phyloP scores from a whole-genome alignment of 2,329 filamentous ascomycete genomes.

The Teratosphaeria destructans region DNA sequence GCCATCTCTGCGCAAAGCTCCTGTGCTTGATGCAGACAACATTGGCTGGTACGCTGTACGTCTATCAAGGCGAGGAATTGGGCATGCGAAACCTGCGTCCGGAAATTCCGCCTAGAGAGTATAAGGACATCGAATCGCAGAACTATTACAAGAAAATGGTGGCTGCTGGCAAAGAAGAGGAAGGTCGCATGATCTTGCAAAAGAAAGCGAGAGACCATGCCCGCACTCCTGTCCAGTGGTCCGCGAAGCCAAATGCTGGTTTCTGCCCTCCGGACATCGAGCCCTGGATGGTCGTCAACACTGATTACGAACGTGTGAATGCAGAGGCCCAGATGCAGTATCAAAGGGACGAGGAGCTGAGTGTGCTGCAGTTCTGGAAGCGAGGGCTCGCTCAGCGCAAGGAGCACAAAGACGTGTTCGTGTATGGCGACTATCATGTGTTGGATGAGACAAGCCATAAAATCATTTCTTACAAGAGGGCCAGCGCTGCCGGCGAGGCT shows the following conservation, averaged over 20 bases:
- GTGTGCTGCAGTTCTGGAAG: slow-evolving; percentile 53
- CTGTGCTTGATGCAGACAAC: slow-evolving; percentile 38
- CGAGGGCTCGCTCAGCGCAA: slow-evolving; percentile 45
- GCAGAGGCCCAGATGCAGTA: slow-evolving; percentile 42
- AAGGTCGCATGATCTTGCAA: slow-evolving; percentile 44
- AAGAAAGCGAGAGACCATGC: slow-evolving; percentile 55
- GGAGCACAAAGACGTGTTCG: slow-evolving; percentile 48
- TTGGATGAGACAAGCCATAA: slow-evolving; percentile 42
- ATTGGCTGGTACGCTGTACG: slow-evolving; percentile 39
- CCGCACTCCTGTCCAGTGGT: slow-evolving; percentile 59
- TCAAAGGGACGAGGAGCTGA: slow-evolving; percentile 31
- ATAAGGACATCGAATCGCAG: slow-evolving; percentile 53
- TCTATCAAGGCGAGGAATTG: slow-evolving; percentile 43
- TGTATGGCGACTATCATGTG: slow-evolving; percentile 49
- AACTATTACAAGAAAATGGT: slow-evolving; percentile 28
- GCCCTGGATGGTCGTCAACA: slow-evolving; percentile 52
- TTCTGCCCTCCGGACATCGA: slow-evolving; percentile 41
- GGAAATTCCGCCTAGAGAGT: slow-evolving; percentile 49
- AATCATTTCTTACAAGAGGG: slow-evolving; percentile 43
- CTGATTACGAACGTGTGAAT: slow-evolving; percentile 47
- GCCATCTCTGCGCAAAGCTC: slow-evolving; percentile 38
- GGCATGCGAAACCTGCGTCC: slow-evolving; percentile 40
- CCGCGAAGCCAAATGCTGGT: slow-evolving; percentile 42
- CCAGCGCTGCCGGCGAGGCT: slow-evolving; percentile 10
- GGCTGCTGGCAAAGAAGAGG: slow-evolving; percentile 24